Percentiles rank a stretch among this genome's conserved stretches.
phyloP scores from a whole-genome alignment of 495 filamentous ascomycete genomes.

The Sporormia fimetaria region DNA sequence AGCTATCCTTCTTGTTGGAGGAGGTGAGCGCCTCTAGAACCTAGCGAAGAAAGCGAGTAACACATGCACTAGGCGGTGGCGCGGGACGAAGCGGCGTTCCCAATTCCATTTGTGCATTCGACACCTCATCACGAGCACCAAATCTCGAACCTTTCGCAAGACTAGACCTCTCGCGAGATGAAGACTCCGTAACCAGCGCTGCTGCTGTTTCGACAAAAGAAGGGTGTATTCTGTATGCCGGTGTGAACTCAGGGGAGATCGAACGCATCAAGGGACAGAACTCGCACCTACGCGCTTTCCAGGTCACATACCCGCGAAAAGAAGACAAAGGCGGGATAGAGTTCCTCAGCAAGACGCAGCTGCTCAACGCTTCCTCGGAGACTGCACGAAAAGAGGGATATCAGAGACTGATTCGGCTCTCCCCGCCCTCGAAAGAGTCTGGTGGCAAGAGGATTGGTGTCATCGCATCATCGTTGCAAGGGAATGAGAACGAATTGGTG shows the following conservation, averaged over 20 bases:
- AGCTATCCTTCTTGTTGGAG: conserved; percentile 1
- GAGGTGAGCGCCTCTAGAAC: neutral
- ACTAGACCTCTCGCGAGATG: conserved; percentile 70
- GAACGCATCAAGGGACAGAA: conserved; percentile 69
- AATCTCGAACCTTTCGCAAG: conserved; percentile 52
- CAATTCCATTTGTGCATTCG: conserved; percentile 77
- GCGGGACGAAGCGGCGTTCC: conserved; percentile 59
- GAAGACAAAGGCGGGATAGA: conserved; percentile 31
- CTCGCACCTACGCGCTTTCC: conserved; percentile 75
- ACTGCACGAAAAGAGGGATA: conserved; percentile 52
- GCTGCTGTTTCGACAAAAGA: conserved; percentile 45
- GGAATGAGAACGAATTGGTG: conserved; percentile 61
- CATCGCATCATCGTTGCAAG: conserved; percentile 61
- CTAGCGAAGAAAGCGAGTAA: conserved; percentile 1
- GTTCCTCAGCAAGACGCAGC: conserved; percentile 33
- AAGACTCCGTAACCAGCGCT: conserved; percentile 83
- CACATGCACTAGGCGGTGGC: too few species aligned
- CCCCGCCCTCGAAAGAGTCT: conserved; percentile 41
- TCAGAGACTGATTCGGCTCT: conserved; percentile 66
- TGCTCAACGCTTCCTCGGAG: conserved; percentile 48
- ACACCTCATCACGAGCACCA: conserved; percentile 49
- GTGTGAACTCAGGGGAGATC: conserved; percentile 70
- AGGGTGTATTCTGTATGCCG: conserved; percentile 37
- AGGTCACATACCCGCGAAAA: conserved; percentile 42
- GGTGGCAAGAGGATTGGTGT: conserved; percentile 52